Percentiles rank a stretch among this genome's conserved stretches.
Conservation (phyloP, 2,329 filamentous ascomycete genomes). For the Fusarium keratoplasticum region DNA sequence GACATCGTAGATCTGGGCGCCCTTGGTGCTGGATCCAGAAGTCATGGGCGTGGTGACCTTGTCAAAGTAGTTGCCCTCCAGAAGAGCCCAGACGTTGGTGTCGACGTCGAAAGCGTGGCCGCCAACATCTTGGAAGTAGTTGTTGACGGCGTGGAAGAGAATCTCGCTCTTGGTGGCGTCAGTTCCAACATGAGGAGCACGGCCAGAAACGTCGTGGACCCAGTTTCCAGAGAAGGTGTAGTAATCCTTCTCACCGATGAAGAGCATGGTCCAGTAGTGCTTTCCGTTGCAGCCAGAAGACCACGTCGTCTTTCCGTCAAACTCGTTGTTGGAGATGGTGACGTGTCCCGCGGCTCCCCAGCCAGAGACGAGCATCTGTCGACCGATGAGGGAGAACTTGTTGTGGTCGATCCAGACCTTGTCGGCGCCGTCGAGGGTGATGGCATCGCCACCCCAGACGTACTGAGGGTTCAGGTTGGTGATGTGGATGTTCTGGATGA, state of each 20-base stretch:
- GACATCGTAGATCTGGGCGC: conserved; percentile 41
- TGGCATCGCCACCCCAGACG: conserved; percentile 69
- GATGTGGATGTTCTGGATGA: conserved; percentile 68
- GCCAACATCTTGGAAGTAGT: conserved; percentile 64
- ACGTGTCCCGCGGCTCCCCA: conserved; percentile 62
- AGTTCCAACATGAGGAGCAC: conserved; percentile 66
- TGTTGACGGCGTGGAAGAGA: conserved; percentile 68
- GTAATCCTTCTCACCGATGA: conserved; percentile 54
- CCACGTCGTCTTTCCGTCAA: conserved; percentile 64
- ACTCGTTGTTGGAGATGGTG: conserved; percentile 68
- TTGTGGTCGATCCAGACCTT: conserved; percentile 63
- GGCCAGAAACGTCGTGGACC: conserved; percentile 67
- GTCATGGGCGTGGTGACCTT: conserved; percentile 55
- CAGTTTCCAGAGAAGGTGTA: conserved; percentile 68
- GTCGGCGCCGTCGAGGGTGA: conserved; percentile 60
- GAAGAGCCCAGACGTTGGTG: conserved; percentile 57
- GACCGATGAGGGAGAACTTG: conserved; percentile 66
- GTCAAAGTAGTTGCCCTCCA: conserved; percentile 69
- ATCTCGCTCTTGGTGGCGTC: conserved; percentile 51
- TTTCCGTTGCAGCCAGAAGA: conserved; percentile 68
- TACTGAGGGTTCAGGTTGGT: conserved; percentile 66
- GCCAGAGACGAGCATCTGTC: conserved; percentile 69
- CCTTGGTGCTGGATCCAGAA: conserved; percentile 17
- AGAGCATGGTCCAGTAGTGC: conserved; percentile 70
- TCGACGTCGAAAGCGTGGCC: conserved; percentile 67